Evolutionary conservation across 2,329 filamentous ascomycete species (phyloP), one percentile per base, ranked within the genome.

Genomic region (Epichloe festucae): DNA sequence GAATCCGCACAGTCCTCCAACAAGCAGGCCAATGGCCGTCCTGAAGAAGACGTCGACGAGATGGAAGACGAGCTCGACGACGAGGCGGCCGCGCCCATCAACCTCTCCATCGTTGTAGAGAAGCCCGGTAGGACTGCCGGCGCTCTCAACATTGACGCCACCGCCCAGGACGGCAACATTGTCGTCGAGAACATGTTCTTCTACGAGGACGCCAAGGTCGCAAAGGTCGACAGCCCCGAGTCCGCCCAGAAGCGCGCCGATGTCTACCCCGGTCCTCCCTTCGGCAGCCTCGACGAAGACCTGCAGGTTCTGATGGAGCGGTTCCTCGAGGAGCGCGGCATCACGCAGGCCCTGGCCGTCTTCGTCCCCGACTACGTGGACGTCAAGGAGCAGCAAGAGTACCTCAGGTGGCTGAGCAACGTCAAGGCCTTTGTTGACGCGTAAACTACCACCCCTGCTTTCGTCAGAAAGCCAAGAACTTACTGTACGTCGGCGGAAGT

Each of bases 311-410:
- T 95, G 61, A 77, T 97, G 67, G 91, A 97, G 78, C 82, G 85
- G 61, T 98, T 91, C 74, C 79, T 98, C 57, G 89, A 95, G 70
- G 93, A 96, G 78, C 82, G 93, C 61, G 93, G 91, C 57, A 81
- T 98, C 70, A 89, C 91, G 63, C 83, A 85, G 61, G 80, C 84
- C 53, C 79, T 98, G 61, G 91, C 90, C 50, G 73, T 90, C 59
- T 96, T 97, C 70, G 84, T 95, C 44, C 89, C 90, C 39, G 90
- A 97, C 68, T 98, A 95, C 73, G 90, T 97, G 64, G 89, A 97
- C 67, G 81, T 87, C 72, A 98, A 98, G 84, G 93, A 98, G 81
- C 91, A 97, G 81, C 86, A 83, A 73, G 93, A 98, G 78, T 98
- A 98, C 70, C 74, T 94, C 55, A 74, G 78, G 58, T 98, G 94